Conservation (phyloP, 2,329 filamentous ascomycete genomes). For the Calcarisporium arbuscula region DNA sequence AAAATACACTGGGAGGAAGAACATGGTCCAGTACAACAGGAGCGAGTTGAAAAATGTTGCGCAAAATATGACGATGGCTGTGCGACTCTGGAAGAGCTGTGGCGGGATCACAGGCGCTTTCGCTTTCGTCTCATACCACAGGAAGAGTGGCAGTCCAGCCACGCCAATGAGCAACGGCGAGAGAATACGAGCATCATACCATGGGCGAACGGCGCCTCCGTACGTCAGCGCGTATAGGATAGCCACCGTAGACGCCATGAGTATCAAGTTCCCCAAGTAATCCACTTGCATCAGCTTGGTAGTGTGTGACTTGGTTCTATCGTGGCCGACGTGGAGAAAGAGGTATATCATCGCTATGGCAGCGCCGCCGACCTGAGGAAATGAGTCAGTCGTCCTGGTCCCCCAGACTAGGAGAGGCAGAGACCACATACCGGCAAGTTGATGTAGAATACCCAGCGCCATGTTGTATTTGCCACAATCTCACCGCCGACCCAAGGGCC, state of each 20-base stretch:
- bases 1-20: conserved; percentile 43
- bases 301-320: too few relatives aligned
- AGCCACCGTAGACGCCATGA: conserved; percentile 27
- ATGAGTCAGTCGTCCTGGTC: too few relatives aligned
- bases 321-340: conserved; percentile 24
- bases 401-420: too few relatives aligned
- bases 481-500: conserved; percentile 27
- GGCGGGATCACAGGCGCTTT: conserved; percentile 10
- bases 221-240: conserved; percentile 26
- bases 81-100: conserved; percentile 9
- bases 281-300: conserved; percentile 31
- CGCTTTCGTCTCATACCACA: conserved; percentile 3
- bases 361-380: too few relatives aligned
- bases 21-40: conserved; percentile 15
- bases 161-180: conserved; percentile 35
- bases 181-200: conserved; percentile 29
- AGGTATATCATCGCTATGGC: too few relatives aligned
- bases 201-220: conserved; percentile 33
- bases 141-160: conserved; percentile 19
- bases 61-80: conserved; percentile 16
- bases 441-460: conserved; percentile 42
- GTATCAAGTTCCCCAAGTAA: conserved; percentile 30
- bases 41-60: conserved; percentile 26
- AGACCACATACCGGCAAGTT: conserved; percentile 35
- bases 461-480: conserved; percentile 22